Base-by-base conservation (phyloP, 805 yeast species). In the Candida maris region DNA sequence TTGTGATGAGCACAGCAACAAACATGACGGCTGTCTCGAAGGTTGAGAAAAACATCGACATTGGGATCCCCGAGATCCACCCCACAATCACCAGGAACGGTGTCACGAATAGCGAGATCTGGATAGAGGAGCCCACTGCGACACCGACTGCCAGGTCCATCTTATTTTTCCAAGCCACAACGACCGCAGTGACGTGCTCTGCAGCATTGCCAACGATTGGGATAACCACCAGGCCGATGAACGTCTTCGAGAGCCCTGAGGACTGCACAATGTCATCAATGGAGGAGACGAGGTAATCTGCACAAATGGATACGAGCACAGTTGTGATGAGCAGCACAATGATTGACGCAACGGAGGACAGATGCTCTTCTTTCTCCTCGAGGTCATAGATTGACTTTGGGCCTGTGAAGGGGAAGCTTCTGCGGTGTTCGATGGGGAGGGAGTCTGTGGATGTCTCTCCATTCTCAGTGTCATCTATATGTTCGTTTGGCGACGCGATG, bases 191-290 rank as follows among this genome's bases (percentile, higher is more conserved):
- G 35, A 87, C 97, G 62, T 93, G 98, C 62, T 93, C 98, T 9
- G 97, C 97, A 3, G 98, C 98, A 54, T 93, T 93, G 38, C 97
- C 98, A 19, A 93, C 97, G 45, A 93, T 91, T 27, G 98, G 98
- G 44, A 93, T 82, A 30, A 93, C 78, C 49, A 93, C 82, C 48
- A 93, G 70, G 59, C 97, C 97, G 53, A 93, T 87, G 53, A 93
- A 93, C 0, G 97, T 88, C 73, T 91, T 89, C 29, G 96, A 85
- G 37, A 93, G 70, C 3, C 96, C 96, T 3, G 95, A 78, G 20
- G 78, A 65, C 40, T 69, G 85, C 24, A 93, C 97, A 45, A 91
- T 77, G 39, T 76, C 83, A 63, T 93, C 97, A 52, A 93, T 93
- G 16, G 96, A 82, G 19, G 94, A 93, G 34, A 93, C 98, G 41